These are phyloP conservation scores for Cadophora sp. DNA, from an alignment of 2,329 filamentous ascomycete genomes.

Conservation along the genomic window DNA sequence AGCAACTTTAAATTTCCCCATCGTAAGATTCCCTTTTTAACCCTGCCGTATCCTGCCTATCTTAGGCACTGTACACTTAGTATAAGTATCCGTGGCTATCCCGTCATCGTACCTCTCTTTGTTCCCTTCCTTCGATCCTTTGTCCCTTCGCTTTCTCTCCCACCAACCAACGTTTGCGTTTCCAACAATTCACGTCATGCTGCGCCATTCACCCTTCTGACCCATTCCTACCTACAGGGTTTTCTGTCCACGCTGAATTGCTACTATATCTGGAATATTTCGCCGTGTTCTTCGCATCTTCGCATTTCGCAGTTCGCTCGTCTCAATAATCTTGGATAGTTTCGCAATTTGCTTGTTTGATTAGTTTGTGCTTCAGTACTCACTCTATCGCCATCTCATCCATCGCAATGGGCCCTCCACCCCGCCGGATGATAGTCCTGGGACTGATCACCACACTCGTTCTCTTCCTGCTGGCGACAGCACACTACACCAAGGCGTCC, in stretches of 20 bases:
- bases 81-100: conserved; percentile 6
- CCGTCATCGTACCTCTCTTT: neutral
- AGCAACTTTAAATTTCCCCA: conserved; percentile 8
- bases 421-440: conserved; percentile 15
- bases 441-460: conserved; percentile 7
- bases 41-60: neutral
- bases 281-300: neutral
- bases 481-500: neutral
- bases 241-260: neutral
- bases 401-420: neutral
- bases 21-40: neutral
- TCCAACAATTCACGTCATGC: neutral
- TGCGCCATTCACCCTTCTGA: neutral
- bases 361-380: no score
- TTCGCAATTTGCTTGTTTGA: neutral
- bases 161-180: neutral
- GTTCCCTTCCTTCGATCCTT: neutral
- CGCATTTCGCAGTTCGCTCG: neutral
- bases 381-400: neutral
- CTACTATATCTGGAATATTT: neutral
- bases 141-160: neutral
- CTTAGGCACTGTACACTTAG: neutral
- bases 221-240: neutral
- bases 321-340: neutral
- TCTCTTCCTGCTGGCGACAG: neutral